phyloP scores from a whole-genome alignment of 2,329 filamentous ascomycete genomes.

The Diplodia sapinea region DNA sequence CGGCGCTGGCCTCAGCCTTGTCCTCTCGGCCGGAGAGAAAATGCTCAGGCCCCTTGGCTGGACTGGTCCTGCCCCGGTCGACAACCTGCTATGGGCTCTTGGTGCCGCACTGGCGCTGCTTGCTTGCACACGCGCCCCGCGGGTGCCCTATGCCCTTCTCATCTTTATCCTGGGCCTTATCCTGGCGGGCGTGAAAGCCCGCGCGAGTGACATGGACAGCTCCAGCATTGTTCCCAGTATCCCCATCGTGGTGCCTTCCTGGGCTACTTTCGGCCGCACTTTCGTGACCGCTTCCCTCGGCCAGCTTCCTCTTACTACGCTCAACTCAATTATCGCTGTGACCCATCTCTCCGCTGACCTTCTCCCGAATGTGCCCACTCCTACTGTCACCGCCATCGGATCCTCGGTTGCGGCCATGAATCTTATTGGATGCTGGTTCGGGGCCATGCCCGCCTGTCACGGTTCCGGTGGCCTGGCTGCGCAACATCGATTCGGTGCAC shows the following conservation, averaged over 20 bases:
- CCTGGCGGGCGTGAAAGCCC: slow-evolving; percentile 59
- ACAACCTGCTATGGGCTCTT: slow-evolving; percentile 81
- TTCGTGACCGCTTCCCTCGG: slow-evolving; percentile 74
- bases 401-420: slow-evolving; percentile 86
- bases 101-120: slow-evolving; percentile 74
- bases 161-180: slow-evolving; percentile 72
- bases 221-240: slow-evolving; percentile 34
- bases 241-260: slow-evolving; percentile 58
- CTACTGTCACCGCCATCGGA: slow-evolving; percentile 72
- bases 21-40: slow-evolving; percentile 74
- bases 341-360: slow-evolving; percentile 79
- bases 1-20: slow-evolving; percentile 83
- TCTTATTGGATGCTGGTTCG: slow-evolving; percentile 84
- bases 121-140: slow-evolving; percentile 66
- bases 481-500: slow-evolving; percentile 88
- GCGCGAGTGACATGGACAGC: slow-evolving; percentile 34
- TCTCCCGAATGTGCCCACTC: slow-evolving; percentile 66
- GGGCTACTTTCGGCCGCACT: slow-evolving; percentile 58
- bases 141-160: slow-evolving; percentile 78
- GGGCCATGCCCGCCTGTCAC: slow-evolving; percentile 94
- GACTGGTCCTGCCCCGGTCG: slow-evolving; percentile 68
- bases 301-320: slow-evolving; percentile 86
- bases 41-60: slow-evolving; percentile 73
- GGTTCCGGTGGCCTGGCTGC: slow-evolving; percentile 89
- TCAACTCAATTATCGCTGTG: slow-evolving; percentile 92